Evolutionary conservation across 352 stramenopile genomes (phyloP).

Genomic region (Phytophthora aleatoria): DNA sequence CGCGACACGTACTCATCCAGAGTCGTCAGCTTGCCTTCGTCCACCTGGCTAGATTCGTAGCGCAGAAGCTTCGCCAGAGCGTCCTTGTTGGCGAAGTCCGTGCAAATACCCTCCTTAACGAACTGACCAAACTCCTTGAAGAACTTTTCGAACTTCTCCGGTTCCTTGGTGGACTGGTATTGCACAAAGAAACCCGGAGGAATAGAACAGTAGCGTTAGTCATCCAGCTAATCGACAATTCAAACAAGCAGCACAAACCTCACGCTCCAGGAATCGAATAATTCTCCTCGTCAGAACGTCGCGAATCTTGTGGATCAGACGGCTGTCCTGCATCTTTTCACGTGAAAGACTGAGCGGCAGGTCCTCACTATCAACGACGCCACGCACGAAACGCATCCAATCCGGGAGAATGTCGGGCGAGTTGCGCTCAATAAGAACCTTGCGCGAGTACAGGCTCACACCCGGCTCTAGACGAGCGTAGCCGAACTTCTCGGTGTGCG

Average conservation of each 20-base stretch:
- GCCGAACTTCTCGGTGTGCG: conserved; percentile 98
- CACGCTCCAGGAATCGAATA: conserved; percentile 87
- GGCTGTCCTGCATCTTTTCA: conserved; percentile 99
- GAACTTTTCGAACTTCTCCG: conserved; percentile 97
- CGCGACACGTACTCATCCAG: conserved; percentile 99
- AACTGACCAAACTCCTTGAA: conserved; percentile 98
- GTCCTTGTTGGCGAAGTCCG: conserved; percentile 91
- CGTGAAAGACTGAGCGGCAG: conserved; percentile 98
- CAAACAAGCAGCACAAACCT: conserved; percentile 34
- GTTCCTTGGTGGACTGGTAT: conserved; percentile 91
- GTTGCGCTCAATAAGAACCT: conserved; percentile 99
- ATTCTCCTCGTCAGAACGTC: conserved; percentile 95
- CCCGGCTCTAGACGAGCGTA: conserved; percentile 95
- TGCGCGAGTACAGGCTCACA: conserved; percentile 98
- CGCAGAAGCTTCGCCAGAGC: conserved; percentile 97
- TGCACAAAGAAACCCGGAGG: neutral
- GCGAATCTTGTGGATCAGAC: conserved; percentile 96
- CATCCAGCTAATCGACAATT: neutral
- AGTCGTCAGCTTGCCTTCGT: conserved; percentile 91
- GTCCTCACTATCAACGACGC: conserved; percentile 97
- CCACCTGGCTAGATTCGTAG: conserved; percentile 97
- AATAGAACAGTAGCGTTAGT: neutral
- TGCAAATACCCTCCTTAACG: conserved; percentile 98
- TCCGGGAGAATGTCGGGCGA: conserved; percentile 97
- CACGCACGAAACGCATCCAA: conserved; percentile 94